phyloP scores from a whole-genome alignment of 2,329 filamentous ascomycete species.

The Endothia cerciana region DNA sequence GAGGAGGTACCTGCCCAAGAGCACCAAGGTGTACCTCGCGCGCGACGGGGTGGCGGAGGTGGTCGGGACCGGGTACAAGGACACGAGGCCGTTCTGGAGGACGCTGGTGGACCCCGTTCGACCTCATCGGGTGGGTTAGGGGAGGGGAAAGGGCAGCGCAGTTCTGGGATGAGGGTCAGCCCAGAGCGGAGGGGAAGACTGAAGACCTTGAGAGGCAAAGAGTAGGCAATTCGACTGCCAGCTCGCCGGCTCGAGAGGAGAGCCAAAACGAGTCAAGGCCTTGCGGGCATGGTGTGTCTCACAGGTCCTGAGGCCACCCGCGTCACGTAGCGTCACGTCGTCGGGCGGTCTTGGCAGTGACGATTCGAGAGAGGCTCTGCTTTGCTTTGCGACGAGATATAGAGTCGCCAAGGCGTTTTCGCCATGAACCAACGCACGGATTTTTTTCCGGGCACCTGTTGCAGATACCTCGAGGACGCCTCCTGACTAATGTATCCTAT shows the following conservation, averaged over 20 bases:
- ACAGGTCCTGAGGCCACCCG: too few species aligned
- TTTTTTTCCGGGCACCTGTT: background rate
- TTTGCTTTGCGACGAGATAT: background rate
- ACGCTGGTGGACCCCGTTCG: conserved; percentile 39
- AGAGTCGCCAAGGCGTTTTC: background rate
- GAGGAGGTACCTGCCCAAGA: conserved; percentile 42
- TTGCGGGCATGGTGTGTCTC: background rate
- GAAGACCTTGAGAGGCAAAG: background rate
- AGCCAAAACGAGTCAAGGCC: background rate
- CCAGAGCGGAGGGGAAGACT: background rate
- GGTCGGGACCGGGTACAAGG: conserved; percentile 37
- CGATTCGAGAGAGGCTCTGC: background rate
- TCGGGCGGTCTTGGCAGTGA: background rate
- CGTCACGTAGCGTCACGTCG: background rate
- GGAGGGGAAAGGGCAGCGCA: conserved; percentile 30
- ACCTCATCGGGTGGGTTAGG: conserved; percentile 31
- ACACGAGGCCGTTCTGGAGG: conserved; percentile 34
- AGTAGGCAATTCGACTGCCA: background rate
- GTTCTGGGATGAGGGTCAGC: conserved; percentile 34
- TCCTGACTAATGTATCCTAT: background rate
- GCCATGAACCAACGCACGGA: background rate
- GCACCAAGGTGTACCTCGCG: conserved; percentile 43
- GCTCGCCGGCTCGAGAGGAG: too few species aligned
- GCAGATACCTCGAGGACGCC: background rate
- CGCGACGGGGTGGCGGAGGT: conserved; percentile 43